Base-by-base conservation (phyloP, 2,329 filamentous ascomycete genomes). In the Hypoxylon sp. region DNA sequence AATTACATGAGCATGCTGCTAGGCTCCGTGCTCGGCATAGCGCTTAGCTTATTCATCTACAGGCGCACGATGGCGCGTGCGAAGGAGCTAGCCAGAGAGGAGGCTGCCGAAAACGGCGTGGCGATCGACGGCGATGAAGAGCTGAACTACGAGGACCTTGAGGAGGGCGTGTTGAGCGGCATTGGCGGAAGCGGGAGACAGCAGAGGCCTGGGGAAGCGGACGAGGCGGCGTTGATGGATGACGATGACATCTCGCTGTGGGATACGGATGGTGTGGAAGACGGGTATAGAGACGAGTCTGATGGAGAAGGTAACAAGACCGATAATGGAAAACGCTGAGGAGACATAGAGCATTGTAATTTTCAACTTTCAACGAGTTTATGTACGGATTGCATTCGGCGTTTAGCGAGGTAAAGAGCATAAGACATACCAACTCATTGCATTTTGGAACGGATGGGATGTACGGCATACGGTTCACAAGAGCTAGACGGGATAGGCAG, bases 21-120 rank as follows among this genome's bases (percentile, higher is more conserved):
- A 63, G 92, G 93, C 28, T 87, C 88, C 53, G 75, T 88, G 21
- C 82, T 97, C 11, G 96, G 96, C 49, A 82, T 91, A 21, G 86
- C 83, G 25, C 94, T 96, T 2, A 95, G 93, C 14, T 91, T 89
- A 80, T 85, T 97, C 80, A 97, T 99, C 77, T 99, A 97, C 82
- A 86, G 86, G 58, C 84, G 87, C 65, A 91, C 89, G 60, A 89
- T 90, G 84, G 84, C 86, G 43, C 84, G 89, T 57, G 88, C 89
- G 17, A 84, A 84, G 53, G 85, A 89, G 78, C 81, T 91, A 34
- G 85, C 83, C 11, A 77, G 81, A 45, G 83, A 85, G 53, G 83
- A 84, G 52, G 78, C 76, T 17, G 80, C 79, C 36, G 77, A 79
- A 50, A 81, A 78, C n/a, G 72, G 77, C 2, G 76, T 71, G 28